phyloP scores from a whole-genome alignment of 75 land plant genomes.

The Larix kaempferi region DNA sequence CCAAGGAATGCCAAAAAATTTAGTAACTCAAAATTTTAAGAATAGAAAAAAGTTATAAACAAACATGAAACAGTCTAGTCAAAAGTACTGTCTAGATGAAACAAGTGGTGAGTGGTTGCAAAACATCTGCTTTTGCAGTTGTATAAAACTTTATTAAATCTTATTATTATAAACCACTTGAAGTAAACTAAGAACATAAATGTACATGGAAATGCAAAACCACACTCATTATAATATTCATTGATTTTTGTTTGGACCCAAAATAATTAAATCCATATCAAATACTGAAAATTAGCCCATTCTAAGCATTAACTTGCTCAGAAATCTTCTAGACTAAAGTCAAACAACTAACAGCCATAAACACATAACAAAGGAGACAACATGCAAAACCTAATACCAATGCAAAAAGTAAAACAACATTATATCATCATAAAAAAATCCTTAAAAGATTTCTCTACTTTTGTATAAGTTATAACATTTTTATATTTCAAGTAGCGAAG shows the following conservation, averaged over 20 bases:
- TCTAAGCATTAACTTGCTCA: background rate
- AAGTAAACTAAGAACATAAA: background rate
- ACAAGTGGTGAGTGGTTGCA: background rate
- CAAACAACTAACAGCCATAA: background rate
- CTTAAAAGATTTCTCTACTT: no score
- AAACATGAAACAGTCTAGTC: background rate
- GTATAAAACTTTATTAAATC: background rate
- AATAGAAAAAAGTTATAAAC: background rate
- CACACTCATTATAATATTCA: background rate
- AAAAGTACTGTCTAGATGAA: background rate
- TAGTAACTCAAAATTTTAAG: background rate
- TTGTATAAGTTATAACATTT: no score
- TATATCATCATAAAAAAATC: background rate
- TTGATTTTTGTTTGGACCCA: background rate
- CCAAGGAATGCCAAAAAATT: background rate
- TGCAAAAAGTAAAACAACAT: background rate
- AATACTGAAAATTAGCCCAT: background rate
- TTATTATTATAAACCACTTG: no score
- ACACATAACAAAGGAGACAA: no score
- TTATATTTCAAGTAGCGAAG: no score
- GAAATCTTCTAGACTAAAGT: background rate
- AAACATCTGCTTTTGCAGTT: background rate
- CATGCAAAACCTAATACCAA: background rate
- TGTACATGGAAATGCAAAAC: background rate
- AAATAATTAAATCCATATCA: background rate